Evolutionary conservation across 768 basidiomycete genomes (phyloP), one percentile per base, ranked within the genome.

Genomic region (Russula earlei): DNA sequence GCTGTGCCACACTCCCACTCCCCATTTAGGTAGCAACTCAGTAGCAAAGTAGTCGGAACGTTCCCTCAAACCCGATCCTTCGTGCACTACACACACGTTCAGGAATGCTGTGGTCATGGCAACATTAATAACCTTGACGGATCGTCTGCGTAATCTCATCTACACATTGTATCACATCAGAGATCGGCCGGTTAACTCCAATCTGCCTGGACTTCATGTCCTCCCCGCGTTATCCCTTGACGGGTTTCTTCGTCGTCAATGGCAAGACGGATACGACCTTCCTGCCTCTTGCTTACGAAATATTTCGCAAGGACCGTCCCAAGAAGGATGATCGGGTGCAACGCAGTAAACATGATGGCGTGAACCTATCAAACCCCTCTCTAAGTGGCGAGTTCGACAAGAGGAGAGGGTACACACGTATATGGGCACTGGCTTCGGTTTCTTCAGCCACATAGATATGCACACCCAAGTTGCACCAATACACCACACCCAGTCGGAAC

Each of bases 391-490:
- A 41, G 34, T 24, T 22, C 19, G 40, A 14, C 10, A 15, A 19
- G 49, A 47, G 27, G 22, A 25, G 24, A 45, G 12, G 33, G 27
- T 45, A 75, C 85, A 20, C 60, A 87, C 85, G 61, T 79, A 79
- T 14, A 91, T 80, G 3, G 79, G 74, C 7, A 73, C 72, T 0
- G 86, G 81, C 58, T 88, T 88, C 0, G 83, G 84, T 25, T 72
- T 65, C 4, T 73, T 70, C 22, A 69, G 67, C 82, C 83, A 87
- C 5, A 90, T 70, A 61, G 81, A 80, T 20, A 83, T 72, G 56
- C 81, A 81, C 20, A 86, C 75, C 87, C 87, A 91, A 0, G 80
- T 82, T 0, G 85, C 82, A 0, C 84, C 84, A 14, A 83, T 73
- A 34, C 82, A 81, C 85, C 85, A 89, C 0, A 89, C 83, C 47